Base-by-base conservation (phyloP, 164 flowering plant genomes). In the Aristolochia californica region DNA sequence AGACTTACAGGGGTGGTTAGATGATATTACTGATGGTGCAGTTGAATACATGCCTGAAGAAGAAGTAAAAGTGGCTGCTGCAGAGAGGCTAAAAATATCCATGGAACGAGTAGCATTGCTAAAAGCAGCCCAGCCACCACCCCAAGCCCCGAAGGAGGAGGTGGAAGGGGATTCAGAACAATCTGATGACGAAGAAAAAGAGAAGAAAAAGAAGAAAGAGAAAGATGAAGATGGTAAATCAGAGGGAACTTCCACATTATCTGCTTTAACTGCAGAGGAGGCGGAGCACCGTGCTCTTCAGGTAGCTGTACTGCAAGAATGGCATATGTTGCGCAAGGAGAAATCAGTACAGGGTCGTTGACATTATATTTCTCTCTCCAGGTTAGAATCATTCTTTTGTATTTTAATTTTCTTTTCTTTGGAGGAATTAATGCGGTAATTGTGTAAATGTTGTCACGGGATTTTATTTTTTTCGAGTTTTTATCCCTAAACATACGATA, bases 21-120 rank as follows among this genome's bases (percentile, higher is more conserved):
- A 93, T 58, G 99, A 93, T 66, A 86, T 93, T 15, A 87, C 97
- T 2, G 97, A 89, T 65, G 97, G 96, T n/a, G 82, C 79, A 11
- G 89, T 85, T 13, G 96, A 93, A 58, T 93, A 89, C 77, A 83
- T 87, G 87, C 88, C 97, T 0, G 99, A 93, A 64, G 99, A 89
- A 51, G 99, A 93, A 71, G 99, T 89, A 58, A 93, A 89, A 67
- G 70, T 50, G 30, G 90, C 97, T 55, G 84, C 90, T 25, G 84
- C 78, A 0, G 97, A 93, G 78, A 78, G 94, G 67, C 78, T 93
- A 53, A 73, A 80, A 59, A 83, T 72, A 60, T 93, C 98, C 44
- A 83, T 88, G 97, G 97, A 93, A 67, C 80, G 84, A 20, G 72
- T 93, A 64, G 88, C 98, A 2, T 62, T 93, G 74, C 73, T 93